Conservation (phyloP, 1,139 yeast species). For the Geotrichum restrictum region DNA sequence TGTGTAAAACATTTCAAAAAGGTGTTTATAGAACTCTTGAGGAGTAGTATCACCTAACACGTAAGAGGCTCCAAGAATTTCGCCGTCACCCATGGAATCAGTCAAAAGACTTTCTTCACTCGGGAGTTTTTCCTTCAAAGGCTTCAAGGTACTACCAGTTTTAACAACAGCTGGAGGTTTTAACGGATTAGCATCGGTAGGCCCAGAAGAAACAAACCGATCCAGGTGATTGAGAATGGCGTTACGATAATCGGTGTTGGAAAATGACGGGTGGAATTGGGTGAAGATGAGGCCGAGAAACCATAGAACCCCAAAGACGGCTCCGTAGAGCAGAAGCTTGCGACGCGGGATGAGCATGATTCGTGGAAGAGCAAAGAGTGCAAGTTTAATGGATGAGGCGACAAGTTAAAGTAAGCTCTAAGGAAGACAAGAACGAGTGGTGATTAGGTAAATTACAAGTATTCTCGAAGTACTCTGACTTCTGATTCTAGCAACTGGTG, state of each 20-base stretch:
- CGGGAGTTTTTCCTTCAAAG: neutral
- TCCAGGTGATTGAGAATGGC: slow-evolving; percentile 11
- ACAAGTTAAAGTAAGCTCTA: too few species aligned
- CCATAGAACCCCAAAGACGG: slow-evolving; percentile 12
- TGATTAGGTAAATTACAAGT: neutral
- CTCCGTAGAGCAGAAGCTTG: slow-evolving; percentile 12
- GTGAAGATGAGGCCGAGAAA: slow-evolving; percentile 4
- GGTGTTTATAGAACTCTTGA: slow-evolving; percentile 12
- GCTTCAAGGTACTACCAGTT: neutral
- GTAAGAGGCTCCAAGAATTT: neutral
- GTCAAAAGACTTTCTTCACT: neutral
- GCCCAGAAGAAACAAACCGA: neutral
- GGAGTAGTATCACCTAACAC: slow-evolving; percentile 6
- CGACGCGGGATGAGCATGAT: slow-evolving; percentile 11
- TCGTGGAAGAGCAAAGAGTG: neutral
- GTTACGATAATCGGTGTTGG: slow-evolving; percentile 8
- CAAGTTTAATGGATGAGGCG: too few species aligned
- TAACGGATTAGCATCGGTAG: neutral
- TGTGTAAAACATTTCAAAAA: slow-evolving; percentile 16
- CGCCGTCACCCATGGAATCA: neutral
- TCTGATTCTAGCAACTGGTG: too few species aligned
- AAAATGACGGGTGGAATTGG: slow-evolving; percentile 6
- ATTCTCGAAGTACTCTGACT: too few species aligned
- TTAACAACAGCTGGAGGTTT: neutral
- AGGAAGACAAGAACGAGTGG: too few species aligned